A percentile compares a stretch with the other conserved stretches of the same genome.
phyloP scores from a whole-genome alignment of 2,329 filamentous ascomycete genomes.

The Domatiomyces globalis region DNA sequence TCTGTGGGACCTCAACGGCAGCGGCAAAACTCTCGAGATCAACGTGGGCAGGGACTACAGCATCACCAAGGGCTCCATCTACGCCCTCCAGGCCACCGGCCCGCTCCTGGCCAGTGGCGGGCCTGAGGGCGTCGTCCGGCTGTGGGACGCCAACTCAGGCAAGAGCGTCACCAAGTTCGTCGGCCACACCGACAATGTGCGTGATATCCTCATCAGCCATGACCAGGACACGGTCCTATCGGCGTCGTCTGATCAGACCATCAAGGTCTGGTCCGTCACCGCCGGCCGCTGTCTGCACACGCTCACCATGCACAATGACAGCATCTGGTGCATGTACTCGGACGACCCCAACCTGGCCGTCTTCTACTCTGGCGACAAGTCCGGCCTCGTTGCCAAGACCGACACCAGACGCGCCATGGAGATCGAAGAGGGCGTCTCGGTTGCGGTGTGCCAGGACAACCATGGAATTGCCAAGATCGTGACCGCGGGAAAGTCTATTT shows the following conservation, averaged over 20 bases:
- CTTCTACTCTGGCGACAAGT: slow-evolving; percentile 90
- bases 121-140: slow-evolving; percentile 77
- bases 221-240: slow-evolving; percentile 85
- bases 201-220: slow-evolving; percentile 78
- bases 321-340: slow-evolving; percentile 90
- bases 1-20: slow-evolving; percentile 84
- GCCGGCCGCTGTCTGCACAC: slow-evolving; percentile 96
- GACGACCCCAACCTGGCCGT: slow-evolving; percentile 70
- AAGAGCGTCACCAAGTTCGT: slow-evolving; percentile 92
- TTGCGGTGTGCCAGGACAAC: slow-evolving; percentile 86
- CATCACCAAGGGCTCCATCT: slow-evolving; percentile 84
- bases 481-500: slow-evolving; percentile 59
- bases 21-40: slow-evolving; percentile 74
- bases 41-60: slow-evolving; percentile 64
- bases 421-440: slow-evolving; percentile 74
- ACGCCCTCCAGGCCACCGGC: slow-evolving; percentile 68
- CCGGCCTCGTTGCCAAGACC: slow-evolving; percentile 89
- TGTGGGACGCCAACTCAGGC: slow-evolving; percentile 83
- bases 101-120: slow-evolving; percentile 82
- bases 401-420: slow-evolving; percentile 65
- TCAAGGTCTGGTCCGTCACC: slow-evolving; percentile 95
- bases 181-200: slow-evolving; percentile 87
- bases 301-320: slow-evolving; percentile 96
- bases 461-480: slow-evolving; percentile 50
- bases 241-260: slow-evolving; percentile 86